Evolutionary conservation across 352 stramenopile genomes (phyloP), one percentile per base, ranked within the genome.

Genomic region (Phytophthora tubulina): DNA sequence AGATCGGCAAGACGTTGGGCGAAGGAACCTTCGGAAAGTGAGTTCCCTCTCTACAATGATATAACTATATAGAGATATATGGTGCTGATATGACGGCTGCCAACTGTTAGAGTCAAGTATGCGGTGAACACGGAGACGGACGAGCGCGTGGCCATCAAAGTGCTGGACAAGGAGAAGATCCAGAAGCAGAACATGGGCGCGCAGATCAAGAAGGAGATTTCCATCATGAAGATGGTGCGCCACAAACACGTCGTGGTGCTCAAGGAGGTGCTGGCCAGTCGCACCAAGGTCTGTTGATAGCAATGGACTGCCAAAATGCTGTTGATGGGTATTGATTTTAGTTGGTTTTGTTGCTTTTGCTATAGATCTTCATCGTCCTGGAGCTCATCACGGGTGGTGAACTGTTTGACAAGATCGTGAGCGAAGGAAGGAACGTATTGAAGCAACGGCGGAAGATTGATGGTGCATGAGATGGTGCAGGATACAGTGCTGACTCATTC

Each of bases 151-250:
- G 97, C 97, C 35, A 99, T 99, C 76, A 99, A 99, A 82, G 93
- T 98, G 70, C 85, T 99, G 65, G 96, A 99, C 79, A 99, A 99
- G 84, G 92, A 98, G 58, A 98, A 98, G 82, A 98, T 99, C 78
- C 95, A 99, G 78, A 98, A 98, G 78, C 96, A 99, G 76, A 99
- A 99, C 81, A 99, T 99, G 96, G 96, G 94, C 14, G 92, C 95
- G 35, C 97, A 99, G 84, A 97, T 99, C 76, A 99, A 99, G 82
- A 98, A 98, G 78, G 97, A 99, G 86, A 99, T 99, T 70, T 98
- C 93, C 10, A 99, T 99, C 67, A 99, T 99, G 96, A 99, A 99
- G 84, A 98, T 99, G 80, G 93, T 96, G 78, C 88, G 89, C 78
- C 88, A 96, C 78, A 88, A 86, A 68, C 88, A 96, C 75, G 86